These are phyloP conservation scores for Rugonectria rugulosa DNA, from an alignment of 2,329 filamentous ascomycete genomes.

Conservation along the genomic window DNA sequence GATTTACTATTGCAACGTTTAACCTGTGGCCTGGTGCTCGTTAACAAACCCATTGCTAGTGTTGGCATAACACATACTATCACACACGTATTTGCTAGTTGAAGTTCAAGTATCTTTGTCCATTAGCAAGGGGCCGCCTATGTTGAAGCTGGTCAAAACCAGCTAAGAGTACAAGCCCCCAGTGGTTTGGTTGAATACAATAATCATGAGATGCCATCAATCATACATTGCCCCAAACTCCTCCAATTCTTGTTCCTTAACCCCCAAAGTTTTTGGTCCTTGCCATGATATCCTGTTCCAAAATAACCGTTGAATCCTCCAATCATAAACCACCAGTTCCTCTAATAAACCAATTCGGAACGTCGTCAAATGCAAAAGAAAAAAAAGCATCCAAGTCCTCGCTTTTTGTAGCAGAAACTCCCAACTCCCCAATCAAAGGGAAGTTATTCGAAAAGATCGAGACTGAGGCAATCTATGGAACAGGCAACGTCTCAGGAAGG, in stretches of 20 bases:
- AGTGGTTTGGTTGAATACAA: neutral
- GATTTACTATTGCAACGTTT: too few species aligned
- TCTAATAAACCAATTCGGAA: too few species aligned
- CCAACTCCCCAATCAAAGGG: slow-evolving; percentile 2
- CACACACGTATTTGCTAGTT: too few species aligned
- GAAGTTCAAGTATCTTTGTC: slow-evolving; percentile 6
- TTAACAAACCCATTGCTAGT: too few species aligned
- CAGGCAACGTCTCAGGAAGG: slow-evolving; percentile 57
- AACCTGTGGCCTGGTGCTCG: too few species aligned
- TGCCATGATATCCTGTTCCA: slow-evolving; percentile 1
- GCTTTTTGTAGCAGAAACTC: slow-evolving; percentile 20
- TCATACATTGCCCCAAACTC: slow-evolving; percentile 14
- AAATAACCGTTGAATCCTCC: neutral
- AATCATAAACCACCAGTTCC: neutral
- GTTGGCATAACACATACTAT: too few species aligned
- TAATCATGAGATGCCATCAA: slow-evolving; percentile 1
- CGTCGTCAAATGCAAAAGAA: too few species aligned
- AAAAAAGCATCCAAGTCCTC: slow-evolving; percentile 5
- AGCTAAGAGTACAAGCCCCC: slow-evolving; percentile 6
- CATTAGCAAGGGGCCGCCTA: slow-evolving; percentile 15
- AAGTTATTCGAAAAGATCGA: slow-evolving; percentile 1
- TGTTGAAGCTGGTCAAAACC: neutral
- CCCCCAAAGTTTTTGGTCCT: slow-evolving; percentile 9
- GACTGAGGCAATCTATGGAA: too few species aligned
- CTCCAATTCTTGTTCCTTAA: slow-evolving; percentile 5